Evolutionary conservation across 768 basidiomycete genomes (phyloP), one percentile per base, ranked within the genome.

Genomic region (Russula sp.): DNA sequence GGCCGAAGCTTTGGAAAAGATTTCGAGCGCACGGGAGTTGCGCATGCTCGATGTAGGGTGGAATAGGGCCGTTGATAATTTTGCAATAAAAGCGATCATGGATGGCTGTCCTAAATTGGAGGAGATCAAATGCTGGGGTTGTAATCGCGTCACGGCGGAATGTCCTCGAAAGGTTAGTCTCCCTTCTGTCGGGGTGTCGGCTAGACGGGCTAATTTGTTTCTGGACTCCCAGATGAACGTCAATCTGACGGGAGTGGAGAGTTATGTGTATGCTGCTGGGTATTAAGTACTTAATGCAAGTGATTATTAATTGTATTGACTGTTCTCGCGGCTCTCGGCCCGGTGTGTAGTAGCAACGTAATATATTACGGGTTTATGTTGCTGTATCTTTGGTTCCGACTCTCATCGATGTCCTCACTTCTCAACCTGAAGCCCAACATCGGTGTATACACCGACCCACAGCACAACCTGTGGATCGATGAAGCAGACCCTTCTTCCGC

Each of bases 61-160:
- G 83, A 94, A 94, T 69, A 78, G 95, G 54, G 81, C 83, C 24
- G 80, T 90, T 46, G 88, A 94, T 63, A 89, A 98, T 74, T 94
- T 89, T 71, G 79, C 89, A 3, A 76, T 98, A 66, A 88, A 90
- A 74, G 82, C 77, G 16, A 76, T 94, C 68, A 70, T 94, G 49
- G 78, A 82, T 14, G 75, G 71, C 1, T 80, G 81, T 59, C 57
- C 71, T 0, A 70, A 75, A 26, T 63, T 88, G 24, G 67, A 73
- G 61, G 76, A 78, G 40, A 70, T 87, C 67, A 81, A 77, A 61
- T 79, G 83, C 13, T 87, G 79, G 77, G 84, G 84, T 8, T 84
- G 84, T 65, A 83, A 80, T 67, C 73, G 75, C 8, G 67, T 85
- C 20, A 82, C 75, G 26, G 75, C 74, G n/a, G 74, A 72, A 2